Evolutionary conservation across 2,329 filamentous ascomycete species (phyloP).

Genomic region (Fusarium sp.): DNA sequence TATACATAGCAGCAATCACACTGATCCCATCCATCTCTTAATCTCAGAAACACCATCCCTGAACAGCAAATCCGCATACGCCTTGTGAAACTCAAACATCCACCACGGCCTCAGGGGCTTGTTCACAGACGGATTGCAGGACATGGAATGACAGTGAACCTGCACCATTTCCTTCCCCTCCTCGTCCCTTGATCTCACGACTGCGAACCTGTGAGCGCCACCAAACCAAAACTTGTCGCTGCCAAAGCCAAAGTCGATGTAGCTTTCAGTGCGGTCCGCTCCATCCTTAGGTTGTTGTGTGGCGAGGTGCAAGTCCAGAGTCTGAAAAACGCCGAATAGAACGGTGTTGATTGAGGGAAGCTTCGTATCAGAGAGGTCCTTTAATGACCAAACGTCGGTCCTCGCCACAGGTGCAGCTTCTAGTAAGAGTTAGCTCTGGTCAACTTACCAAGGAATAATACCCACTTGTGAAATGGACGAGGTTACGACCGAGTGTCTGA

Average conservation of each 20-base stretch:
- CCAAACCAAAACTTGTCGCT: constrained; percentile 41
- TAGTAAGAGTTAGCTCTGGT: neutral
- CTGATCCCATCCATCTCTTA: constrained; percentile 20
- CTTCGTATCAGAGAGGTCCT: constrained; percentile 26
- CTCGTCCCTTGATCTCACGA: constrained; percentile 26
- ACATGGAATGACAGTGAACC: constrained; percentile 38
- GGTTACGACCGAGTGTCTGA: constrained; percentile 7
- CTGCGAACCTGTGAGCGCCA: constrained; percentile 46
- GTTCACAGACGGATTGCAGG: constrained; percentile 44
- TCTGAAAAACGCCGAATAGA: constrained; percentile 46
- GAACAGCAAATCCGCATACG: constrained; percentile 43
- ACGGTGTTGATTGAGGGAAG: constrained; percentile 38
- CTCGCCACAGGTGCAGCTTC: constrained; percentile 6
- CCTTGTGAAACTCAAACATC: constrained; percentile 39
- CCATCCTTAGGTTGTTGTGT: neutral
- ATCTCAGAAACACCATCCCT: constrained; percentile 42
- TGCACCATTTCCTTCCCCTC: constrained; percentile 8
- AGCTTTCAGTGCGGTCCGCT: constrained; percentile 30
- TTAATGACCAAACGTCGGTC: constrained; percentile 30
- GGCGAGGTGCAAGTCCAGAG: constrained; percentile 28
- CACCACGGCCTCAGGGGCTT: constrained; percentile 20
- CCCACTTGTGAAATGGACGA: constrained; percentile 36
- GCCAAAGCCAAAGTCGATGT: constrained; percentile 47
- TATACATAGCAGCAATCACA: neutral
- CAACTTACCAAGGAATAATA: no score